Evolutionary conservation across 1,284 basidiomycete genomes (phyloP).

Genomic region (Omphalotus olearius): DNA sequence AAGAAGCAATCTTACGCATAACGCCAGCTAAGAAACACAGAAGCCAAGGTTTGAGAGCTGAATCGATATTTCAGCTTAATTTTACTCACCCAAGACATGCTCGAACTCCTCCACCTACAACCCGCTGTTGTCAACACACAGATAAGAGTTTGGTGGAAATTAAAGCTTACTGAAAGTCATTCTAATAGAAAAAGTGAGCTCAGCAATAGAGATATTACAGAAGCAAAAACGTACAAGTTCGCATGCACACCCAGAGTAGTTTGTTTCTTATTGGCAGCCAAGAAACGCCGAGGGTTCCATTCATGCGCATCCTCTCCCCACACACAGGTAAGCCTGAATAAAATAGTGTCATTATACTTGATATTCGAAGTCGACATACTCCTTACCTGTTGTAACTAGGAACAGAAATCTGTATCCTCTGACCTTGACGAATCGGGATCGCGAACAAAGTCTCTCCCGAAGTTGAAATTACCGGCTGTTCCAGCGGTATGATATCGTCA

Average conservation of each 20-base stretch:
- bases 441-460: slow-evolving; percentile 5
- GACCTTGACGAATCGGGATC: slow-evolving; percentile 6
- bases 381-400: slow-evolving; percentile 7
- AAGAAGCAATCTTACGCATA: slow-evolving; percentile 5
- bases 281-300: slow-evolving; percentile 7
- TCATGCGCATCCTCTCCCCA: slow-evolving; percentile 9
- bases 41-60: neutral
- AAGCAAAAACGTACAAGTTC: slow-evolving; percentile 5
- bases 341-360: neutral
- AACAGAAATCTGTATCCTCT: slow-evolving; percentile 4
- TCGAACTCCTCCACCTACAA: slow-evolving; percentile 6
- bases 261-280: slow-evolving; percentile 3
- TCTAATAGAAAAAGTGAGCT: neutral
- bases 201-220: neutral
- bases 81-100: slow-evolving; percentile 10
- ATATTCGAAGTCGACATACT: neutral
- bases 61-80: neutral
- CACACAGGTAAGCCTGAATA: neutral
- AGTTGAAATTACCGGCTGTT: slow-evolving; percentile 7
- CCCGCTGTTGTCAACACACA: neutral
- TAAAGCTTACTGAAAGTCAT: slow-evolving; percentile 7
- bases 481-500: slow-evolving; percentile 8
- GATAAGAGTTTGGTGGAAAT: neutral
- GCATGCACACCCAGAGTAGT: slow-evolving; percentile 4
- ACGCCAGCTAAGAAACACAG: slow-evolving; percentile 3